Base-by-base conservation (phyloP, 2,329 filamentous ascomycete genomes). In the Pezicula neosporulosa region DNA sequence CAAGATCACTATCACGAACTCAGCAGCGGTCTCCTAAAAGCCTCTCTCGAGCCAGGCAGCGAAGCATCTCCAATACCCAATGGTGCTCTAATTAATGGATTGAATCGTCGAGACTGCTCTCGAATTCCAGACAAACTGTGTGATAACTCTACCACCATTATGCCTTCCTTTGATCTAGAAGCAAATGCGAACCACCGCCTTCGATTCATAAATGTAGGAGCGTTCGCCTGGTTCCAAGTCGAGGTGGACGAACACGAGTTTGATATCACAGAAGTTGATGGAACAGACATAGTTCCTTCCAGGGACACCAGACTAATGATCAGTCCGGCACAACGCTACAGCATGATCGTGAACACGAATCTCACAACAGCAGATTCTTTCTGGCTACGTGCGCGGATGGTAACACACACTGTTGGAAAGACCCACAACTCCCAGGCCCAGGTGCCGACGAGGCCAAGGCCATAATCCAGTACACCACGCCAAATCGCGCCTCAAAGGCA, bases 1-100 rank as follows among this genome's bases (percentile, higher is more conserved):
- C 84, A 83, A 16, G 87, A 90, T 60, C 87, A 87, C 74, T 90
- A 90, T 52, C 85, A 90, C 59, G 80, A 85, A 44, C 65, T 72
- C 9, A 77, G 75, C 1, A 70, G 66, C 48, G 68, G 65, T 35
- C 63, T 74, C 16, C 63, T 75, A 49, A 62, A 64, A 41, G 60
- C 66, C 4, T 60, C 66, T 33, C 60, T 76, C 39, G 69, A 70
- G 47, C 70, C 72, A 35, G 72, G 71, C 1, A 70, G 65, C 48
- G 73, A 75, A 56, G 62, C 67, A 49, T 67, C 71, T 21, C 73
- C 73, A 13, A 68, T 71, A 36, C 73, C 73, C 18, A 66, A 85
- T 49, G 71, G 71, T 43, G 72, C 70, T 12, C 57, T 76, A 48
- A 72, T 76, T 56, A 75, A 76, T 55, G 73, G 73, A 8, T 57